These are phyloP conservation scores for Collariella sp. DNA, from an alignment of 495 filamentous ascomycete species.

Conservation along the genomic window DNA sequence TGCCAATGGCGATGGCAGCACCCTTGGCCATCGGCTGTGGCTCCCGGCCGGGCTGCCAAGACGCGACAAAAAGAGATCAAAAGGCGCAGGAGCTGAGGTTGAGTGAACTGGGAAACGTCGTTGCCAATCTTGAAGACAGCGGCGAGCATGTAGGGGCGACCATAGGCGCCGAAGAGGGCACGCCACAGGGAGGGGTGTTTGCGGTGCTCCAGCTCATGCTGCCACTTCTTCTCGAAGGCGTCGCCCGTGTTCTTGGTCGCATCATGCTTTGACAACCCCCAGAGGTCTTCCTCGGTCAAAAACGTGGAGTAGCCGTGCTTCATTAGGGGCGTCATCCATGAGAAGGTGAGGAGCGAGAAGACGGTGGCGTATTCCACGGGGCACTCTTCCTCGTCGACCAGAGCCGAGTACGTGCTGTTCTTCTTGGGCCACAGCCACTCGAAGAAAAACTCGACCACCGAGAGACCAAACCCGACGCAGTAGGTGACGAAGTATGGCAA, in stretches of 20 bases:
- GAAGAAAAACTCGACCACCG: conserved; percentile 64
- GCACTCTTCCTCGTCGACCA: conserved; percentile 83
- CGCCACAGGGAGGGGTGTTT: conserved; percentile 78
- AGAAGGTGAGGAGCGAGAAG: conserved; percentile 89
- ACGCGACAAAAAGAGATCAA: conserved; percentile 82
- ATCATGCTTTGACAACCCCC: conserved; percentile 78
- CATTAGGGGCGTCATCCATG: conserved; percentile 99
- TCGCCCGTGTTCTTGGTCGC: conserved; percentile 61
- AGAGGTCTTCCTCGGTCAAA: conserved; percentile 92
- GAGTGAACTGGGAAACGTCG: conserved; percentile 75
- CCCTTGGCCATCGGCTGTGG: conserved; percentile 76
- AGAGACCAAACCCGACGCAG: conserved; percentile 63
- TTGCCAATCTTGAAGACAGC: conserved; percentile 77
- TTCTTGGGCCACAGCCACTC: conserved; percentile 93
- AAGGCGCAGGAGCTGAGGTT: conserved; percentile 81
- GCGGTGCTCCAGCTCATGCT: conserved; percentile 61
- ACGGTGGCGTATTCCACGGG: conserved; percentile 90
- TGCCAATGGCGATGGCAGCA: conserved; percentile 77
- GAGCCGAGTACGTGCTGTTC: conserved; percentile 68
- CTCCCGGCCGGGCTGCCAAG: conserved; percentile 51
- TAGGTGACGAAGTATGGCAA: conserved; percentile 73
- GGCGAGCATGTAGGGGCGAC: conserved; percentile 71
- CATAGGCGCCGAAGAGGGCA: conserved; percentile 79
- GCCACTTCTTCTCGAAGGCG: conserved; percentile 68
- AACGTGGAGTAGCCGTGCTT: conserved; percentile 85